Percentiles rank a stretch among this genome's conserved stretches.
Evolutionary conservation across 805 yeast genomes (phyloP).

Genomic region (Cephaloascus fragrans): DNA sequence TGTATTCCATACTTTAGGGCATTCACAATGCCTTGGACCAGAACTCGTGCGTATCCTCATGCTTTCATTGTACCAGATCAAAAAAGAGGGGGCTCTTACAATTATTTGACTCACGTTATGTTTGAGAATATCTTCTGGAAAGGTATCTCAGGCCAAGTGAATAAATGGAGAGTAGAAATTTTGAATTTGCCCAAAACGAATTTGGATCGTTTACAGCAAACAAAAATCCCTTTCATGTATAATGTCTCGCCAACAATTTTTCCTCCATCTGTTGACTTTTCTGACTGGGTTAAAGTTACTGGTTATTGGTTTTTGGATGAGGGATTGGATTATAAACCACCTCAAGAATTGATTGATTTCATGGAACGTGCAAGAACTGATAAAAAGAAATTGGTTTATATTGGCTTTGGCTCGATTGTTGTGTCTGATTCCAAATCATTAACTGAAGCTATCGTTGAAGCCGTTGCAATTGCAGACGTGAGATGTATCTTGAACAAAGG

Average conservation of each 20-base stretch:
- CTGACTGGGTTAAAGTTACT: constrained; percentile 92
- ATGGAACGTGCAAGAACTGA: constrained; percentile 50
- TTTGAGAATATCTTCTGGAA: constrained; percentile 92
- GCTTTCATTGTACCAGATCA: constrained; percentile 94
- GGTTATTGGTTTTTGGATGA: constrained; percentile 94
- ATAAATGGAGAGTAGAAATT: constrained; percentile 72
- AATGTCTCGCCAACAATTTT: constrained; percentile 82
- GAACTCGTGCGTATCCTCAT: constrained; percentile 93
- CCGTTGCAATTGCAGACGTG: constrained; percentile 73
- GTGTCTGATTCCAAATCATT: constrained; percentile 73
- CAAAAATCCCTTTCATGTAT: constrained; percentile 79
- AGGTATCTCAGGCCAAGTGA: constrained; percentile 80
- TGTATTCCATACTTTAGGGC: constrained; percentile 89
- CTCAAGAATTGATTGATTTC: constrained; percentile 45
- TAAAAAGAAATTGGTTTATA: constrained; percentile 68
- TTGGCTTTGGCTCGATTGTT: constrained; percentile 94
- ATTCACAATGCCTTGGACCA: constrained; percentile 97
- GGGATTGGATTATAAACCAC: constrained; percentile 50
- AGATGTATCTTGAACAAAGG: constrained; percentile 86
- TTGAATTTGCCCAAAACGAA: constrained; percentile 61
- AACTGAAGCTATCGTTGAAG: constrained; percentile 69
- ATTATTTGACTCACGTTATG: constrained; percentile 84
- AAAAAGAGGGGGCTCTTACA: constrained; percentile 86
- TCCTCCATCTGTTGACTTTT: constrained; percentile 89
- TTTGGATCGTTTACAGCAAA: constrained; percentile 61